Conservation (phyloP, 2,329 filamentous ascomycete genomes). For the Nigrograna mackinnonii region DNA sequence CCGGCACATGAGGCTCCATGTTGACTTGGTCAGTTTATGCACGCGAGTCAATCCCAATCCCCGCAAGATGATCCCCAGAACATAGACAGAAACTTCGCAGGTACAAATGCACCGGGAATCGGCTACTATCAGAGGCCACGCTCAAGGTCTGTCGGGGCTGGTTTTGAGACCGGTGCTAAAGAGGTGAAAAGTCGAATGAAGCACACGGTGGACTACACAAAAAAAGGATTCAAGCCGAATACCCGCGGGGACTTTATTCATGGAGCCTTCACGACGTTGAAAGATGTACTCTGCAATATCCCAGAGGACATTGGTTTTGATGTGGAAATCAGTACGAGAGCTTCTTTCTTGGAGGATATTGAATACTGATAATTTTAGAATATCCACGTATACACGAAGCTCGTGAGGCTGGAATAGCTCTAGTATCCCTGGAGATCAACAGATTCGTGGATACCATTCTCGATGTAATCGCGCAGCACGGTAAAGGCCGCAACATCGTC, state of each 20-base stretch:
- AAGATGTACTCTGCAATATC: constrained; percentile 40
- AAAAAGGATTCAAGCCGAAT: constrained; percentile 46
- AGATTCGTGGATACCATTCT: constrained; percentile 44
- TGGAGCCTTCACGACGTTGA: constrained; percentile 41
- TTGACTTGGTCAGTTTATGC: constrained; percentile 7
- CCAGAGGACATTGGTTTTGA: constrained; percentile 43
- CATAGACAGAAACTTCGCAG: constrained; percentile 3
- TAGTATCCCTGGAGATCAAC: constrained; percentile 44
- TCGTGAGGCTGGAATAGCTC: constrained; percentile 33
- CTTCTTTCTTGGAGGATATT: not conserved
- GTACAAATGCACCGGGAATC: not conserved
- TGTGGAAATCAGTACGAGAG: constrained; percentile 44
- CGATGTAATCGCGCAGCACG: constrained; percentile 25
- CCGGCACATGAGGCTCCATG: constrained; percentile 1
- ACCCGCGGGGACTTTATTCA: constrained; percentile 43
- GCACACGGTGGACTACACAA: constrained; percentile 44
- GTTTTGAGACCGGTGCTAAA: constrained; percentile 3
- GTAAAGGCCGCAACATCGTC: constrained; percentile 33
- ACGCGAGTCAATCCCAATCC: constrained; percentile 5
- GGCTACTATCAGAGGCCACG: constrained; percentile 4
- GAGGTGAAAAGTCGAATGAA: constrained; percentile 27
- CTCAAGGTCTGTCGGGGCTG: constrained; percentile 4
- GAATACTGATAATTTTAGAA: constrained; percentile 25
- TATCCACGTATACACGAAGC: constrained; percentile 47
- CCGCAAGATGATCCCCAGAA: constrained; percentile 4